Evolutionary conservation across 73 alveolate species (phyloP).

Genomic region (Paramecium pentaurelia): DNA sequence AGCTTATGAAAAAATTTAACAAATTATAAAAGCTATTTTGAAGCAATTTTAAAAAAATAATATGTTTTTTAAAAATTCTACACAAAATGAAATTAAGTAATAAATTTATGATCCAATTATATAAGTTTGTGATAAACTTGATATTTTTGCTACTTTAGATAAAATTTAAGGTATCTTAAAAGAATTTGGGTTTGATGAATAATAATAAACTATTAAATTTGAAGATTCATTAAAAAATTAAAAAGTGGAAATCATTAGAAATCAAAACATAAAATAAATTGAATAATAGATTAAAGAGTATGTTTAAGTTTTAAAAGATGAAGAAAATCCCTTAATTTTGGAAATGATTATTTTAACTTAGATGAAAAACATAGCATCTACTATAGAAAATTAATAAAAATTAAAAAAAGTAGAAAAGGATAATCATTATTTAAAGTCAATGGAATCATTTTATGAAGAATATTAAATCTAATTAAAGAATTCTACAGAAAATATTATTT

Average conservation of each 20-base stretch:
- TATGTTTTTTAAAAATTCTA: neutral
- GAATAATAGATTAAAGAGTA: neutral
- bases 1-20: neutral
- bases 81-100: neutral
- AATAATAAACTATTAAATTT: neutral
- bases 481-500: neutral
- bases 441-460: neutral
- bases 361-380: neutral
- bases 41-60: neutral
- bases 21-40: neutral
- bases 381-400: neutral
- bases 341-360: neutral
- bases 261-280: neutral
- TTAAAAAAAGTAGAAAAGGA: neutral
- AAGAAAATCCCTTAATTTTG: neutral
- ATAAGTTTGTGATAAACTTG: neutral
- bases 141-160: neutral
- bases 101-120: neutral
- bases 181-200: neutral
- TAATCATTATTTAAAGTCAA: neutral
- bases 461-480: neutral
- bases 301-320: neutral
- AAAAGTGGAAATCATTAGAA: neutral
- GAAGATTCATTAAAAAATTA: neutral
- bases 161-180: neutral